Conservation (phyloP, 2,329 filamentous ascomycete species). For the Dothiorella sarmentorum region DNA sequence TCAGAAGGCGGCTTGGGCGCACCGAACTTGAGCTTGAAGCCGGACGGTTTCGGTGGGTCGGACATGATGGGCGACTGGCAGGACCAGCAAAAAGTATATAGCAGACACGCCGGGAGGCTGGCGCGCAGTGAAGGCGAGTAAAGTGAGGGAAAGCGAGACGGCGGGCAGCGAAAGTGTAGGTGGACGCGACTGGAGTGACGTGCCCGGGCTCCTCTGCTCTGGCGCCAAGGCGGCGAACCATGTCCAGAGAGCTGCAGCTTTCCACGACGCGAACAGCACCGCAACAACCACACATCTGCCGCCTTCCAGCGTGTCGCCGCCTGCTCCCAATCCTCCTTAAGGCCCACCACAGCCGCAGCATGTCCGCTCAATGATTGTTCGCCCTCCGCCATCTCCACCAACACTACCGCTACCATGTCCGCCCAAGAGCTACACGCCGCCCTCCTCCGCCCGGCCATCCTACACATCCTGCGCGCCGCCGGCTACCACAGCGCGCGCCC, state of each 20-base stretch:
- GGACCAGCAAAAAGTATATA: not conserved
- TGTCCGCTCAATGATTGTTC: constrained; percentile 6
- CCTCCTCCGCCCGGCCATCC: constrained; percentile 78
- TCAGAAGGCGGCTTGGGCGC: not conserved
- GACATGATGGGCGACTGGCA: not conserved
- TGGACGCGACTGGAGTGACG: constrained; percentile 12
- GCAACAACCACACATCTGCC: not conserved
- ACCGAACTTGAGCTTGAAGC: constrained; percentile 31
- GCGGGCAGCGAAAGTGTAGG: constrained; percentile 8
- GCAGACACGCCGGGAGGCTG: not conserved
- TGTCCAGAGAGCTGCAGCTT: constrained; percentile 6
- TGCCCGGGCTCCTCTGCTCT: no score
- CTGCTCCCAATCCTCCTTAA: no score
- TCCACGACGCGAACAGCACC: not conserved
- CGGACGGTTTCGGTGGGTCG: not conserved
- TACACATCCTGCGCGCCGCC: constrained; percentile 87
- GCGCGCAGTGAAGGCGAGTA: not conserved
- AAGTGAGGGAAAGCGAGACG: no score
- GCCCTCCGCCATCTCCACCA: not conserved
- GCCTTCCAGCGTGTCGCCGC: not conserved
- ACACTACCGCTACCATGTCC: constrained; percentile 26
- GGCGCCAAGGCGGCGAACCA: not conserved
- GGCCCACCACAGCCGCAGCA: not conserved
- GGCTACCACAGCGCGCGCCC: constrained; percentile 83
- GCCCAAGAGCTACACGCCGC: constrained; percentile 59